Percentiles rank a stretch among this genome's conserved stretches.
phyloP scores from a whole-genome alignment of 768 basidiomycete species.

The Phanerochaete carnosa region DNA sequence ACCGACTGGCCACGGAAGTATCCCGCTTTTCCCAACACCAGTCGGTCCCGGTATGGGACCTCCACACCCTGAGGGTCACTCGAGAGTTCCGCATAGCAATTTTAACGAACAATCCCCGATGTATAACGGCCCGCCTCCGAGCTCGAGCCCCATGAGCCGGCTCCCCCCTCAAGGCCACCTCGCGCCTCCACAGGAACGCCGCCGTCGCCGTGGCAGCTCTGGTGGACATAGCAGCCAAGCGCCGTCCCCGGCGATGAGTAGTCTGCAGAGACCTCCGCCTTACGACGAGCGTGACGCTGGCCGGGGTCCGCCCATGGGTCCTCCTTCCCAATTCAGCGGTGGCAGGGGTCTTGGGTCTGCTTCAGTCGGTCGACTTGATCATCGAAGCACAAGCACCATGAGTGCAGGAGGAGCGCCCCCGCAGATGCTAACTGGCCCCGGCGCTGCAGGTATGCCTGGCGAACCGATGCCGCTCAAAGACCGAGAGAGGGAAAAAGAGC shows the following conservation, averaged over 20 bases:
- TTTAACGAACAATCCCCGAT: conserved; percentile 28
- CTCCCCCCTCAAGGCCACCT: conserved; percentile 12
- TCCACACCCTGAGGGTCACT: conserved; percentile 9
- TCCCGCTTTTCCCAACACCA: conserved; percentile 22
- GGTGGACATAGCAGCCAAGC: conserved; percentile 1
- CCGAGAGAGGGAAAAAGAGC: conserved; percentile 13
- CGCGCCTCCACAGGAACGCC: conserved; percentile 7
- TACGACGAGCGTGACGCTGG: conserved; percentile 17
- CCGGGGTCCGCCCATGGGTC: conserved; percentile 5
- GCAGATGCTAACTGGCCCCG: conserved; percentile 5
- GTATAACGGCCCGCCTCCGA: conserved; percentile 21
- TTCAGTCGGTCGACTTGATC: conserved; percentile 3
- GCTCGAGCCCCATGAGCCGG: conserved; percentile 6
- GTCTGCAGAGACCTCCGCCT: conserved; percentile 25
- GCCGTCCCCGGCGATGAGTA: conserved; percentile 30
- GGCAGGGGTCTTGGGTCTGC: not conserved
- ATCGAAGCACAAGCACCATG: conserved; percentile 4
- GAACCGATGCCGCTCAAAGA: conserved; percentile 8
- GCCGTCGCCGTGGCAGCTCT: conserved; percentile 14
- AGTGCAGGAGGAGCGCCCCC: conserved; percentile 6
- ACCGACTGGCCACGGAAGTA: conserved; percentile 14
- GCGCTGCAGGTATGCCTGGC: conserved; percentile 3
- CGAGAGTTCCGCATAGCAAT: conserved; percentile 10
- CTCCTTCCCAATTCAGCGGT: conserved; percentile 5
- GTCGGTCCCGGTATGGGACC: conserved; percentile 19